phyloP scores from a whole-genome alignment of 1,284 basidiomycete species.

The Mycena sp. region DNA sequence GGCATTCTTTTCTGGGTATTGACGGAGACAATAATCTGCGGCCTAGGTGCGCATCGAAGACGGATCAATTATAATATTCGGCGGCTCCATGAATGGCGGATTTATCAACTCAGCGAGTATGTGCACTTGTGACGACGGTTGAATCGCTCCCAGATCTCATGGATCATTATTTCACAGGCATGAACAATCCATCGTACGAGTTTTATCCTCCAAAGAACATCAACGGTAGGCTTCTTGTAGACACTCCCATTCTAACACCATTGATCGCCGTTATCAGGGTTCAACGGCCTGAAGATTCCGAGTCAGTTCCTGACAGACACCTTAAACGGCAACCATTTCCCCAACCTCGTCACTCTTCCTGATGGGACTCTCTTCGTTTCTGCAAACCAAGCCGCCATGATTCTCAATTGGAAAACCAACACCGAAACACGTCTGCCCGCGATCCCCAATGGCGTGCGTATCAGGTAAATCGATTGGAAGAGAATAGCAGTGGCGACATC shows the following conservation, averaged over 20 bases:
- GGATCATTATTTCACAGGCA: constrained; percentile 32
- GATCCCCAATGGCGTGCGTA: constrained; percentile 84
- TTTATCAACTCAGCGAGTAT: constrained; percentile 77
- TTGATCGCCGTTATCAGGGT: constrained; percentile 38
- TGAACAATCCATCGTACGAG: constrained; percentile 55
- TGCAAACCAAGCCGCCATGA: constrained; percentile 81
- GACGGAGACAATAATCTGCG: background rate
- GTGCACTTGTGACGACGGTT: constrained; percentile 56
- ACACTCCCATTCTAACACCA: constrained; percentile 33
- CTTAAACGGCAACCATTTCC: constrained; percentile 70
- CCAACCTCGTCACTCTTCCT: constrained; percentile 75
- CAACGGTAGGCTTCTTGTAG: constrained; percentile 50
- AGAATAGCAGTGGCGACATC: constrained; percentile 55
- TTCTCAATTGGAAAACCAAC: constrained; percentile 79
- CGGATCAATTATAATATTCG: constrained; percentile 62
- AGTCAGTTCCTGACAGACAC: constrained; percentile 56
- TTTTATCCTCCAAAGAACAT: constrained; percentile 63
- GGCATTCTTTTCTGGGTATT: constrained; percentile 28
- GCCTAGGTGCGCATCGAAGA: constrained; percentile 26
- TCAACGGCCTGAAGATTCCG: constrained; percentile 39
- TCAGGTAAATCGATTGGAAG: constrained; percentile 66
- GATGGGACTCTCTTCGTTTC: constrained; percentile 80
- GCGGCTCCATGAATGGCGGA: constrained; percentile 57
- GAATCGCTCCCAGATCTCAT: background rate
- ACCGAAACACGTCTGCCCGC: constrained; percentile 70